A percentile compares a stretch with the other conserved stretches of the same genome.
Evolutionary conservation across 208 protist species (phyloP).

Genomic region (Leishmania amazonensis): DNA sequence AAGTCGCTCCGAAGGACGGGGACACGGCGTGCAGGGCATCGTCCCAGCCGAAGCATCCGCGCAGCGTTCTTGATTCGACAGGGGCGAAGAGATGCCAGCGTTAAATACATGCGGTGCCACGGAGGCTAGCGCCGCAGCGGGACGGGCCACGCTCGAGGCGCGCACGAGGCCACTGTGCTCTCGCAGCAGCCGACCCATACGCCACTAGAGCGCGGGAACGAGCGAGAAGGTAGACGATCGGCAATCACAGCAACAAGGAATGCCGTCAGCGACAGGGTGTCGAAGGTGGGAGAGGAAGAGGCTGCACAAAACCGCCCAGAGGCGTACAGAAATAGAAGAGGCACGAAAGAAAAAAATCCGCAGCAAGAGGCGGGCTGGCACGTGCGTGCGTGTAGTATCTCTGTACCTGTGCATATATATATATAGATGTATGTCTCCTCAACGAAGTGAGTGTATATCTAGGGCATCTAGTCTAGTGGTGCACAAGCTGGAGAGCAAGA

Average conservation of each 20-base stretch:
- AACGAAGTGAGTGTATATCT: no score
- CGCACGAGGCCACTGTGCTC: slow-evolving; percentile 4
- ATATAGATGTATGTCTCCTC: no score
- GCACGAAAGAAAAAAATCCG: background rate
- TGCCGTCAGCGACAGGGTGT: background rate
- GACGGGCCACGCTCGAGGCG: background rate
- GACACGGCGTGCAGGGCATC: background rate
- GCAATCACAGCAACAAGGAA: background rate
- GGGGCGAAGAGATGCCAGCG: background rate
- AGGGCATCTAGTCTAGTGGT: no score
- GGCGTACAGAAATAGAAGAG: background rate
- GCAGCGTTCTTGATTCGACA: background rate
- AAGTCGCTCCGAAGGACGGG: background rate
- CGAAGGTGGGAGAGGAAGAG: background rate
- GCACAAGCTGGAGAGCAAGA: background rate
- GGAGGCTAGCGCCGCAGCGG: background rate
- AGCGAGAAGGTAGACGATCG: background rate
- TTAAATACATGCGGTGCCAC: background rate
- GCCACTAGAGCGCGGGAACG: background rate
- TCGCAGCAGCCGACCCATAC: background rate
- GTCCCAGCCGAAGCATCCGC: background rate
- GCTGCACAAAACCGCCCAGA: background rate
- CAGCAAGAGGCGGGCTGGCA: no score
- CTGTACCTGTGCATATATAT: no score
- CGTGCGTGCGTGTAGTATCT: no score